phyloP scores from a whole-genome alignment of 208 protist genomes.

The Leishmania martiniquensis region DNA sequence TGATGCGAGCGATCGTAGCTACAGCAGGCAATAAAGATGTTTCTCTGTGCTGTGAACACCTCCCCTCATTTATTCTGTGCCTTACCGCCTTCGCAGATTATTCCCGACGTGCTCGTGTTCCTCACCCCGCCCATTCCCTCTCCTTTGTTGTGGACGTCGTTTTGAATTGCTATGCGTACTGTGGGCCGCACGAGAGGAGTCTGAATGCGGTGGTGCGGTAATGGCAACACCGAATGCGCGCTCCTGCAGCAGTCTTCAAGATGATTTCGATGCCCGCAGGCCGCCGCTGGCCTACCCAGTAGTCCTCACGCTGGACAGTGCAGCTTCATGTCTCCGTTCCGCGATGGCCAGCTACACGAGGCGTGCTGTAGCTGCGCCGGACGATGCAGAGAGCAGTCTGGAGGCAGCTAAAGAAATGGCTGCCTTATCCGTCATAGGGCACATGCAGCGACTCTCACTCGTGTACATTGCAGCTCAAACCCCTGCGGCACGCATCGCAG shows the following conservation, averaged over 20 bases:
- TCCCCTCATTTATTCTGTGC: too few relatives aligned
- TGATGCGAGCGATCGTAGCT: too few relatives aligned
- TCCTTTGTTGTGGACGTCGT: too few relatives aligned
- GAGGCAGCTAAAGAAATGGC: neutral
- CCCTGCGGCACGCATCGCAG: neutral
- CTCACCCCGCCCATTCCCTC: neutral
- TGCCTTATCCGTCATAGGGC: neutral
- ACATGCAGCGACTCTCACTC: conserved; percentile 11
- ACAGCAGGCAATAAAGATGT: too few relatives aligned
- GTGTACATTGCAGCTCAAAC: neutral
- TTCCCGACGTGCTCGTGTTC: too few relatives aligned
- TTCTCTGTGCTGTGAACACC: too few relatives aligned
- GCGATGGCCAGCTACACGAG: neutral
- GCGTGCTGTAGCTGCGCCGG: neutral
- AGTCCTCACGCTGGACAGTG: neutral
- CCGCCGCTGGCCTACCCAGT: neutral
- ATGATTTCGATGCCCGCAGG: neutral
- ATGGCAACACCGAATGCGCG: neutral
- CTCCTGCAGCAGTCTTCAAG: neutral
- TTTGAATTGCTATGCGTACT: too few relatives aligned
- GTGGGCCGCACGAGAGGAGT: neutral
- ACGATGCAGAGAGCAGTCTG: neutral
- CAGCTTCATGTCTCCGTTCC: neutral
- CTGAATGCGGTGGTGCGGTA: neutral
- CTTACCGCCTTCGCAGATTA: too few relatives aligned